These are phyloP conservation scores for Alternaria sp. DNA, from an alignment of 2,329 filamentous ascomycete genomes.

Conservation along the genomic window DNA sequence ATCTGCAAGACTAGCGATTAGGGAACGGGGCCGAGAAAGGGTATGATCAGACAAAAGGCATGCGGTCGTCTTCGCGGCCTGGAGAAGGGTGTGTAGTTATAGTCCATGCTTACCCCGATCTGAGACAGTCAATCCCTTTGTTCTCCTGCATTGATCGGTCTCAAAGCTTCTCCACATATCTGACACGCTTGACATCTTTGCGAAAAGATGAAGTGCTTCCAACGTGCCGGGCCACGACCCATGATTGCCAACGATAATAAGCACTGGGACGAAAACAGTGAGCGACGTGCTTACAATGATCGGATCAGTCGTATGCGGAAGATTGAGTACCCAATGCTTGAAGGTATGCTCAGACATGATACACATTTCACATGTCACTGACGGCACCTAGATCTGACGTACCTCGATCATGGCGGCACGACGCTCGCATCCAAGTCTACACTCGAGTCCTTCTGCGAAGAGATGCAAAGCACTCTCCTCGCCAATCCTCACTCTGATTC, in stretches of 20 bases:
- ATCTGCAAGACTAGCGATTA: neutral
- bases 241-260: neutral
- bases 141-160: neutral
- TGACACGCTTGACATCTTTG: too few relatives aligned
- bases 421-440: conserved; percentile 60
- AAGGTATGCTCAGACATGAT: conserved; percentile 14
- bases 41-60: neutral
- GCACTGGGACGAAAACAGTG: neutral
- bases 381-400: conserved; percentile 13
- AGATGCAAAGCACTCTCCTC: conserved; percentile 65
- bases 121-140: neutral
- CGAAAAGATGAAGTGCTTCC: neutral
- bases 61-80: neutral
- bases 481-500: conserved; percentile 72
- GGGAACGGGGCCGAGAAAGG: neutral
- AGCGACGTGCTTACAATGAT: conserved; percentile 19
- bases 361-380: neutral
- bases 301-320: conserved; percentile 19
- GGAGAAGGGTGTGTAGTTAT: neutral
- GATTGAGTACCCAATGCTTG: conserved; percentile 36
- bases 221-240: neutral
- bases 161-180: neutral
- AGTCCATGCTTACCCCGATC: neutral
- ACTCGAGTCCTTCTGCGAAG: conserved; percentile 61
- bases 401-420: conserved; percentile 62